Base-by-base conservation (phyloP, 1,284 basidiomycete species). In the Garcileccinum viscosum region DNA sequence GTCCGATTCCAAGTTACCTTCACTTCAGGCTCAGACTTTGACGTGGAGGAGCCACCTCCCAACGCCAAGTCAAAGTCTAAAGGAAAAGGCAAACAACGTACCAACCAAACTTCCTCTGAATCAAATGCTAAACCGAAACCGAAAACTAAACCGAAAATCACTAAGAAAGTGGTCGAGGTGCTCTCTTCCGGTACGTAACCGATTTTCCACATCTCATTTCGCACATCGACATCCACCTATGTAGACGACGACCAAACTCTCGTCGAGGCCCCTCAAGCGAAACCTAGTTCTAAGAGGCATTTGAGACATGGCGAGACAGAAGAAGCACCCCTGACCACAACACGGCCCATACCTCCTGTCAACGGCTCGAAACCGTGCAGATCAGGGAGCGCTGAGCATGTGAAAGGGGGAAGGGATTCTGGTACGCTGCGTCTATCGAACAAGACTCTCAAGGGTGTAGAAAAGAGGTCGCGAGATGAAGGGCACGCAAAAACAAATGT, bases 161-260 rank as follows among this genome's bases (percentile, higher is more conserved):
- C 40, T 42, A 75, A 66, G 44, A 11, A 63, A 35, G 67, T 67
- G 7, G 56, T 66, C 19, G 66, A 75, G 14, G 44, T 65, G 5
- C 60, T 70, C 4, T 62, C 32, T 37, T 76, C 76, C 1, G 75
- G 75, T 68, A 65, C 24, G 75, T 24, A 24, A 17, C 33, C 38
- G 17, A n/a, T 62, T 15, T 24, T 58, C 2, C 11, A 35, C 14
- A 24, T 1, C 5, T 12, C 7, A n/a, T 59, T 62, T 38, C 8
- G 9, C 7, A 5, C 27, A 32, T 42, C 65, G 5, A 64, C 64
- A 53, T 58, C 9, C 22, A 24, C 30, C 19, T 66, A 64, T 67
- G 32, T 30, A 80, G 77, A 80, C 56, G 77, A 80, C 44, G 76
- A 80, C 12, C 67, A 50, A 61, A 78, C 70, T 3, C 73, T 81